A percentile compares a stretch with the other conserved stretches of the same genome.
Evolutionary conservation across 805 yeast genomes (phyloP).

Genomic region (Metschnikowia proteae): DNA sequence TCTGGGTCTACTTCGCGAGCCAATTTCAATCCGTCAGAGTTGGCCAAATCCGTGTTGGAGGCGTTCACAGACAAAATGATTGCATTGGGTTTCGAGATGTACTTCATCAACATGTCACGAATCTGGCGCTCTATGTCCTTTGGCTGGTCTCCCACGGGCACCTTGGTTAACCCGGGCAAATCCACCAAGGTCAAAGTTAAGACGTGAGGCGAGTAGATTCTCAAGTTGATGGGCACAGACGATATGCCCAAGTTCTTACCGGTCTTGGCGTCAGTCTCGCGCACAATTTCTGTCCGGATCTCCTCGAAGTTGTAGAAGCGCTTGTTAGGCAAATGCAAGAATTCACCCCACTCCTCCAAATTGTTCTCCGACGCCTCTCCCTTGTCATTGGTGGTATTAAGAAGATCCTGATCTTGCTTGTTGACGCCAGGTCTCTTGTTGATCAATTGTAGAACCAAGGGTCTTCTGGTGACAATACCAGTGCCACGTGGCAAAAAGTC

Average conservation of each 20-base stretch:
- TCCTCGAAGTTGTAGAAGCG: constrained; percentile 84
- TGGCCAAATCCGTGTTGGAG: constrained; percentile 92
- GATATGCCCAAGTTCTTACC: constrained; percentile 86
- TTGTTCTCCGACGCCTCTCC: constrained; percentile 64
- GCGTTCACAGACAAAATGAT: constrained; percentile 85
- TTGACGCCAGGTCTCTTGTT: constrained; percentile 50
- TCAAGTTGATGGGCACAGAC: constrained; percentile 85
- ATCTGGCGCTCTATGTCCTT: constrained; percentile 94
- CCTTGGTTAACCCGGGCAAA: constrained; percentile 95
- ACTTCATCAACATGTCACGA: constrained; percentile 87
- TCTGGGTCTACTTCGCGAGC: constrained; percentile 98
- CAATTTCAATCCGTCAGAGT: constrained; percentile 90
- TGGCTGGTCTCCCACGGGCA: constrained; percentile 99
- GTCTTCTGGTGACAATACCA: constrained; percentile 89
- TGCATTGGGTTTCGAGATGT: constrained; percentile 92
- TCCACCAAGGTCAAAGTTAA: constrained; percentile 92
- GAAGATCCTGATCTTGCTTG: constrained; percentile 32
- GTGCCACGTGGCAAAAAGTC: constrained; percentile 91
- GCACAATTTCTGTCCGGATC: constrained; percentile 84
- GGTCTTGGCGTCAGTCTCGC: constrained; percentile 83
- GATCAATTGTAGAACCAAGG: constrained; percentile 75
- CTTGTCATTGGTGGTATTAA: constrained; percentile 39
- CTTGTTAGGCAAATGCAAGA: constrained; percentile 85
- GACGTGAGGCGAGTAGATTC: constrained; percentile 92
- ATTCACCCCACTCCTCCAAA: constrained; percentile 94